Conservation (phyloP, 2,329 filamentous ascomycete genomes). For the Colletotrichum siamense region DNA sequence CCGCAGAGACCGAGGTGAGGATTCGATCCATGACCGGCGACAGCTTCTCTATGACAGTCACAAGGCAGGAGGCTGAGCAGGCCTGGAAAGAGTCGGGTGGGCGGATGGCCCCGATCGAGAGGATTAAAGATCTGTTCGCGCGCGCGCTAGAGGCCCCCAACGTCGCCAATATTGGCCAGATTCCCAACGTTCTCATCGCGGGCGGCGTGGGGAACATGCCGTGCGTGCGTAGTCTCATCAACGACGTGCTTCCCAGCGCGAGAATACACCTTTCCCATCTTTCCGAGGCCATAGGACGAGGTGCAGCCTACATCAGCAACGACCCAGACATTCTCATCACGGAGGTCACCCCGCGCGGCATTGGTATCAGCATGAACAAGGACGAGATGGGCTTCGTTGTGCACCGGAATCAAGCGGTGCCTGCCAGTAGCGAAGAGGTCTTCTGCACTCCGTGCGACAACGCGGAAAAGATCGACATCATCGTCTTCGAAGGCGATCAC, state of each 20-base stretch:
- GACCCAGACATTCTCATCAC: not conserved
- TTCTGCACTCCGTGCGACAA: not conserved
- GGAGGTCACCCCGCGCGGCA: not conserved
- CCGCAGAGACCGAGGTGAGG: not conserved
- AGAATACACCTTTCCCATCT: not conserved
- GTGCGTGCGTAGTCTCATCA: not conserved
- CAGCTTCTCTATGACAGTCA: not conserved
- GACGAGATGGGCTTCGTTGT: not conserved
- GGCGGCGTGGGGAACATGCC: not conserved
- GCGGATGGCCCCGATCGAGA: not conserved
- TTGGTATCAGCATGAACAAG: not conserved
- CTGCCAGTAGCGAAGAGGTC: not conserved
- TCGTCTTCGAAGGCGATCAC: not conserved
- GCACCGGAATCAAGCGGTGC: not conserved
- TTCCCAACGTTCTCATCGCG: not conserved
- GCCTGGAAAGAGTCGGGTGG: not conserved
- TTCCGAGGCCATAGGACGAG: not conserved
- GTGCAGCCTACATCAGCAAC: not conserved
- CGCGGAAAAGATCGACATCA: not conserved
- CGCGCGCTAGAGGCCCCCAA: not conserved
- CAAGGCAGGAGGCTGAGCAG: not conserved
- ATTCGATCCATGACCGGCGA: not conserved
- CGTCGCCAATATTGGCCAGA: not conserved
- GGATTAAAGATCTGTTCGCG: not conserved
- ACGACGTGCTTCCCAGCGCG: not conserved